phyloP scores from a whole-genome alignment of 179 eudicot species.

The Corrigiola litoralis region DNA sequence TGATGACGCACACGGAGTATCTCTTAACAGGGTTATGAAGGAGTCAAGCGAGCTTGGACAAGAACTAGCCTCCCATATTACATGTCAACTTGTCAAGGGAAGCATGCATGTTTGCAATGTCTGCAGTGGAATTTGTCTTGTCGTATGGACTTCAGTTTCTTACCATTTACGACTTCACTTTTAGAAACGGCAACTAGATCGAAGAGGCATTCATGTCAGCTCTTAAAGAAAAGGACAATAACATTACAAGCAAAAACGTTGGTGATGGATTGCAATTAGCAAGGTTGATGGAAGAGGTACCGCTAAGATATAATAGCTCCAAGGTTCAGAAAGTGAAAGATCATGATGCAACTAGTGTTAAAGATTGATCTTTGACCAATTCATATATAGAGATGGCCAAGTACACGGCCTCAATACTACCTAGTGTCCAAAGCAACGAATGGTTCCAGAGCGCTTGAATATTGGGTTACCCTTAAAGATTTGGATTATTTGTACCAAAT shows the following conservation, averaged over 20 bases:
- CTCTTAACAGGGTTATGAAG: constrained; percentile 45
- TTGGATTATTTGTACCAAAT: constrained; percentile 18
- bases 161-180: constrained; percentile 50
- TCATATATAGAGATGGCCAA: constrained; percentile 44
- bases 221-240: not conserved
- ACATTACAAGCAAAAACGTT: not conserved
- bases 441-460: constrained; percentile 39
- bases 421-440: constrained; percentile 29
- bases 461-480: constrained; percentile 39
- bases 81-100: constrained; percentile 64
- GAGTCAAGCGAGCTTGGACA: constrained; percentile 62
- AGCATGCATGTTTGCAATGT: constrained; percentile 48
- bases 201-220: constrained; percentile 15
- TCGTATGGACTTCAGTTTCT: constrained; percentile 61
- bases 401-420: too few relatives aligned
- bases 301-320: not conserved
- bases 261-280: constrained; percentile 1
- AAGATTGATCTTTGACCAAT: not conserved
- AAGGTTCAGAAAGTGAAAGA: not conserved
- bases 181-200: constrained; percentile 66
- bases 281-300: constrained; percentile 7
- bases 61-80: constrained; percentile 75
- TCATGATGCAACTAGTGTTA: not conserved
- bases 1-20: too few relatives aligned
- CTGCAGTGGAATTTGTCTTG: constrained; percentile 53